Evolutionary conservation across 2,329 filamentous ascomycete genomes (phyloP).

Genomic region (Pestalotiopsis sp.): DNA sequence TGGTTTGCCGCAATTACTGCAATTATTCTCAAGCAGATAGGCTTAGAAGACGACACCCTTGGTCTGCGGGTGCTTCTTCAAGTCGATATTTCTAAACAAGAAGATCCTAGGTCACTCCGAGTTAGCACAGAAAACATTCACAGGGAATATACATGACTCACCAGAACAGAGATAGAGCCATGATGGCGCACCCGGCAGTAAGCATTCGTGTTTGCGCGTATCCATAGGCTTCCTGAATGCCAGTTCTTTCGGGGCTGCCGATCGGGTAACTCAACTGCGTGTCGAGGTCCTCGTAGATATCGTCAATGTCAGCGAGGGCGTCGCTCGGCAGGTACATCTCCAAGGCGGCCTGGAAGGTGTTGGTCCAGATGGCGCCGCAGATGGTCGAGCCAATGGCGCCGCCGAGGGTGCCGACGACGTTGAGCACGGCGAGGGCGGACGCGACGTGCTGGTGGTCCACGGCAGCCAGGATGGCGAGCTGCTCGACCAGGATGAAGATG

Average conservation of each 20-base stretch:
- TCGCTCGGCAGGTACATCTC: constrained; percentile 49
- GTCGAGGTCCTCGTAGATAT: constrained; percentile 53
- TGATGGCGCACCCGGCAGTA: neutral
- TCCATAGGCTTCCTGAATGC: constrained; percentile 60
- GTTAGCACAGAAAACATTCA: neutral
- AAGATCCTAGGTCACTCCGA: neutral
- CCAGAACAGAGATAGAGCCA: neutral
- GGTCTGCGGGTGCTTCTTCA: neutral
- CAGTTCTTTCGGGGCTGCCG: constrained; percentile 49
- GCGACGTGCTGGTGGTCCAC: constrained; percentile 58
- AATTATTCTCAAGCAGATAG: neutral
- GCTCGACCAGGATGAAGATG: constrained; percentile 56
- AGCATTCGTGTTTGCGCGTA: constrained; percentile 41
- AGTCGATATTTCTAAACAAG: neutral
- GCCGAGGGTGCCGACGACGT: constrained; percentile 58
- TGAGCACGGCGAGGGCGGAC: constrained; percentile 55
- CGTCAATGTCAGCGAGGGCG: constrained; percentile 36
- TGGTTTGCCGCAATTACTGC: too few species aligned
- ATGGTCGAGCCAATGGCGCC: constrained; percentile 60
- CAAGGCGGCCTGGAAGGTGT: constrained; percentile 53
- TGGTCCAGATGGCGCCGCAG: constrained; percentile 62
- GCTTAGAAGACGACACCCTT: neutral
- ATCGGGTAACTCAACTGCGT: constrained; percentile 52
- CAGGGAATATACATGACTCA: neutral
- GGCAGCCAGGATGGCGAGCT: constrained; percentile 60